Conservation (phyloP, 2,329 filamentous ascomycete genomes). For the Rutstroemia sp. region DNA sequence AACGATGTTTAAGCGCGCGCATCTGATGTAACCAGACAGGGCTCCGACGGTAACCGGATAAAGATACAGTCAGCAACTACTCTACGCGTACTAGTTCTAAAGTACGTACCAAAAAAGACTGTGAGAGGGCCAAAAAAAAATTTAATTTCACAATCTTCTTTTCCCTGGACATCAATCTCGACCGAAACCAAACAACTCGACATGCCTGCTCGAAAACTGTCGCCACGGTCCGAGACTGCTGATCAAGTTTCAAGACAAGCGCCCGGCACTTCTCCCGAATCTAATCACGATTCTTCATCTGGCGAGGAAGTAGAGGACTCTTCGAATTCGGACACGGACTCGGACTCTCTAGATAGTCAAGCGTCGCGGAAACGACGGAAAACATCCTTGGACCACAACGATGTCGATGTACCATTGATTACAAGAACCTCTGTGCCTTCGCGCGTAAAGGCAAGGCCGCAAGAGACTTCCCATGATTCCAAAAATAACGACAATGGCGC, state of each 20-base stretch:
- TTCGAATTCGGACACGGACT: constrained; percentile 13
- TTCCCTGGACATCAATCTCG: not conserved
- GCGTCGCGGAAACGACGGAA: constrained; percentile 28
- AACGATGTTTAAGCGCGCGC: constrained; percentile 1
- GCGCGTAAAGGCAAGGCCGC: constrained; percentile 21
- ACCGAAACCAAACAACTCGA: not conserved
- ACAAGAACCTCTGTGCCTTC: constrained; percentile 23
- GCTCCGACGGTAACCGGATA: not conserved
- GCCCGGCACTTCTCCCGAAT: not conserved
- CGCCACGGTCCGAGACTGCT: not conserved
- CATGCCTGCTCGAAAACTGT: not conserved
- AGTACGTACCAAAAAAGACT: no score
- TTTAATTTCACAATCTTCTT: not conserved
- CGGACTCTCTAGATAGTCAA: constrained; percentile 28
- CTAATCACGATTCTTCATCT: constrained; percentile 4
- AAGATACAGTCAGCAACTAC: constrained; percentile 8
- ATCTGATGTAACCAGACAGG: not conserved
- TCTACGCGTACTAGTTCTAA: not conserved
- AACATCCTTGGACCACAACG: constrained; percentile 14
- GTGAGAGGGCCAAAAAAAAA: not conserved
- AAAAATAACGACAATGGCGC: constrained; percentile 12
- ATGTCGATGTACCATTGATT: constrained; percentile 15
- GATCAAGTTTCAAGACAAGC: constrained; percentile 5
- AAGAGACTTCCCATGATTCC: not conserved
- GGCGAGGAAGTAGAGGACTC: not conserved